A percentile compares a stretch with the other conserved stretches of the same genome.
Conservation (phyloP, 768 basidiomycete genomes). For the Leucocoprinus leucothites region DNA sequence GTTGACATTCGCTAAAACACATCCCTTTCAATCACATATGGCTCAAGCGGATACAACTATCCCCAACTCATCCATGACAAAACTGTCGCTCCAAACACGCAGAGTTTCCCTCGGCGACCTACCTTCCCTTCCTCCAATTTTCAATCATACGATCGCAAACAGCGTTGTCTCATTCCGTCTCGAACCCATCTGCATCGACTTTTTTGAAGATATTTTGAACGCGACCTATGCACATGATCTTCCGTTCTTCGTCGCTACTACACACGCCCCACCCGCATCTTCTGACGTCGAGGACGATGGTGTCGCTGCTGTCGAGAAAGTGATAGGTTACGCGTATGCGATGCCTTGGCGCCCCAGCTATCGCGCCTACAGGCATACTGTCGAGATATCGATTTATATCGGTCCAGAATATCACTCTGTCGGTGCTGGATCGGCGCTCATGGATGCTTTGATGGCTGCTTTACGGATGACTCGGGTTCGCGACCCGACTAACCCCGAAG, state of each 20-base stretch:
- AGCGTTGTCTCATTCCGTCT: conserved; percentile 18
- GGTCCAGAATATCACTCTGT: conserved; percentile 12
- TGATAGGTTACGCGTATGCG: conserved; percentile 20
- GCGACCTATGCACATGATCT: neutral
- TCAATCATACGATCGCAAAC: conserved; percentile 20
- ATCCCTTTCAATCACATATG: too few species aligned
- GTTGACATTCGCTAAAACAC: too few species aligned
- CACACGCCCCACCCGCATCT: neutral
- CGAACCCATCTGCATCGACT: conserved; percentile 11
- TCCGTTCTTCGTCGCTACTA: neutral
- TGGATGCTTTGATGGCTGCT: conserved; percentile 5
- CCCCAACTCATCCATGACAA: too few species aligned
- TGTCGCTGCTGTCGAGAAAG: neutral
- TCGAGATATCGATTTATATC: conserved; percentile 20
- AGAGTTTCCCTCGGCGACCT: conserved; percentile 14
- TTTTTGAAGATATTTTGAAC: conserved; percentile 2
- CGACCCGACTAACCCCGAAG: neutral
- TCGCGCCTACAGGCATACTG: conserved; percentile 20
- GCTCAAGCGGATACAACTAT: too few species aligned
- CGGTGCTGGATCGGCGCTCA: conserved; percentile 15
- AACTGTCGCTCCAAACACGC: conserved; percentile 3
- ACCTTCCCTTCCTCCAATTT: conserved; percentile 16
- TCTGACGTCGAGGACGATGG: neutral
- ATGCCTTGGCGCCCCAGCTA: conserved; percentile 17
- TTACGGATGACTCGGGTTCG: neutral